phyloP scores from a whole-genome alignment of 169 alveolate species.

The Cryptosporidium sp. region DNA sequence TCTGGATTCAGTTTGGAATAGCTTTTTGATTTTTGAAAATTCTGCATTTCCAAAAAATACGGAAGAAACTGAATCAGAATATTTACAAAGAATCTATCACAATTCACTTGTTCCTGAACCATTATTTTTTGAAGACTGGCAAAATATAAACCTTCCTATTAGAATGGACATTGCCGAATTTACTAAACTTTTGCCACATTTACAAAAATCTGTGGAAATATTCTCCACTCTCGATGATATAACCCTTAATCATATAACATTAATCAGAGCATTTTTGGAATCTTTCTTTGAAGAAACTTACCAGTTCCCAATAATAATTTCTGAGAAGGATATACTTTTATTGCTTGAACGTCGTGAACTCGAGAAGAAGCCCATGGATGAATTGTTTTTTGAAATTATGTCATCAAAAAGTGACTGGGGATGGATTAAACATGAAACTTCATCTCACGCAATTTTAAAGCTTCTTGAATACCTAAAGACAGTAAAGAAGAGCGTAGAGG shows the following conservation, averaged over 20 bases:
- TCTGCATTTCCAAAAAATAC: conserved; percentile 51
- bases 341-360: conserved; percentile 50
- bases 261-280: conserved; percentile 57
- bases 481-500: conserved; percentile 4
- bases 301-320: conserved; percentile 21
- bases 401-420: background rate
- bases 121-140: conserved; percentile 52
- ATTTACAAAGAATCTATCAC: conserved; percentile 34
- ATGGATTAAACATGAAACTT: conserved; percentile 44
- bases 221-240: conserved; percentile 32
- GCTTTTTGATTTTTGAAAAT: conserved; percentile 40
- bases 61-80: conserved; percentile 45
- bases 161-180: conserved; percentile 59
- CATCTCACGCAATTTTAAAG: conserved; percentile 39
- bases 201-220: conserved; percentile 14
- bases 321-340: conserved; percentile 33
- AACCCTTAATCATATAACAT: conserved; percentile 7
- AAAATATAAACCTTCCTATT: conserved; percentile 36
- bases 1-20: conserved; percentile 45
- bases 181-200: conserved; percentile 2
- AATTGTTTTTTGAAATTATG: conserved; percentile 33
- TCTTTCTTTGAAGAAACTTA: conserved; percentile 58
- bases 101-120: conserved; percentile 52
- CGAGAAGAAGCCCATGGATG: conserved; percentile 45
- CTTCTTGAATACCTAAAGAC: conserved; percentile 36